Percentiles rank a stretch among this genome's conserved stretches.
phyloP scores from a whole-genome alignment of 2,329 filamentous ascomycete genomes.

The Endothia cerciana region DNA sequence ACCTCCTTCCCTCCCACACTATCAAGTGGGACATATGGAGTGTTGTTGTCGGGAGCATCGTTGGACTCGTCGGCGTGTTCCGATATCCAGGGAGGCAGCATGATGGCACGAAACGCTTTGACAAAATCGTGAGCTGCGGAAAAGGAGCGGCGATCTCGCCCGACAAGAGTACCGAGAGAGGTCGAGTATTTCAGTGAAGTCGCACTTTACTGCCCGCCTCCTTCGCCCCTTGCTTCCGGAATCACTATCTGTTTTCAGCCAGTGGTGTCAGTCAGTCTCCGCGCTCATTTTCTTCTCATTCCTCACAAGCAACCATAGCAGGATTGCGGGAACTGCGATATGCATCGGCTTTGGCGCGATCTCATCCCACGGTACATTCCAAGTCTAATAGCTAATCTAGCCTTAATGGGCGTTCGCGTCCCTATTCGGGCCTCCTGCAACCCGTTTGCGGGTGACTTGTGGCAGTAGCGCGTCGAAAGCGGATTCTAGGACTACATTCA shows the following conservation, averaged over 20 bases:
- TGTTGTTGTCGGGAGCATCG: not conserved
- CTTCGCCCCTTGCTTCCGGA: not conserved
- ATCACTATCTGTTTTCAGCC: not conserved
- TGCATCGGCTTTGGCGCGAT: not conserved
- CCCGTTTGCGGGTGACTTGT: not conserved
- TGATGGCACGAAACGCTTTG: not conserved
- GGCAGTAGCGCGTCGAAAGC: not conserved
- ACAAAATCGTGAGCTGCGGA: not conserved
- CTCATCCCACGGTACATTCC: not conserved
- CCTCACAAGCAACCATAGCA: not conserved
- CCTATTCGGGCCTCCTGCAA: not conserved
- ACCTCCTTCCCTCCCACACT: constrained; percentile 16
- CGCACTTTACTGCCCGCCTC: not conserved
- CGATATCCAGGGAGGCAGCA: not conserved
- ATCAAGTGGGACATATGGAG: constrained; percentile 11
- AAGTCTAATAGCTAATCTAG: not conserved
- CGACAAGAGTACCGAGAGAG: not conserved
- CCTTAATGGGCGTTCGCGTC: not conserved
- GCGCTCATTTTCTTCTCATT: not conserved
- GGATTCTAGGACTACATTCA: not conserved
- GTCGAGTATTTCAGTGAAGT: not conserved
- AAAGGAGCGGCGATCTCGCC: not conserved
- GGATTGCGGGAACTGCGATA: not conserved
- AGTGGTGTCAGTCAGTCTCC: not conserved
- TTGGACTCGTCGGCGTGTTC: not conserved